These are phyloP conservation scores for Dactylellina haptotyla DNA, from an alignment of 2,329 filamentous ascomycete species.

Conservation along the genomic window DNA sequence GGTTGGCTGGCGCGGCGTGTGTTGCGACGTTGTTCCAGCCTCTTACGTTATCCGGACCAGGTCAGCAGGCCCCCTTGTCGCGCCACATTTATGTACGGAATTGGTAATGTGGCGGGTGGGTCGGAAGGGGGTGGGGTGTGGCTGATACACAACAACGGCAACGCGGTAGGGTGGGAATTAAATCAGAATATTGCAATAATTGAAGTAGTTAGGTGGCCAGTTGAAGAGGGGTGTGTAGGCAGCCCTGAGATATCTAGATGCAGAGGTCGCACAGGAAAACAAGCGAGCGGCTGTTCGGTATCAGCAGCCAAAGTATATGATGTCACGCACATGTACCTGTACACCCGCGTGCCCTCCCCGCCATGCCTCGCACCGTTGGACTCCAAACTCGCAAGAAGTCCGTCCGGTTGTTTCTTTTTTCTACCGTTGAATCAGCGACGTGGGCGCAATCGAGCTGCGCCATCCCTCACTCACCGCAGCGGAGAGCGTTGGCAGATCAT, in stretches of 20 bases:
- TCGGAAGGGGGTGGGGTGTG: background rate
- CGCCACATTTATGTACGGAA: too few species aligned
- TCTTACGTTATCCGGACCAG: slow-evolving; percentile 11
- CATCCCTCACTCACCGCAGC: background rate
- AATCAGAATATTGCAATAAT: too few species aligned
- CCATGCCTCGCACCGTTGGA: background rate
- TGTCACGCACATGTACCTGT: slow-evolving; percentile 3
- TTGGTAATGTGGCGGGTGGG: slow-evolving; percentile 4
- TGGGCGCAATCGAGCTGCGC: background rate
- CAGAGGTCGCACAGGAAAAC: background rate
- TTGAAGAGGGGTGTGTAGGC: too few species aligned
- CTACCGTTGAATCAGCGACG: background rate
- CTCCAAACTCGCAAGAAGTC: background rate
- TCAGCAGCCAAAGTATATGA: slow-evolving; percentile 20
- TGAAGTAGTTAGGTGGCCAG: too few species aligned
- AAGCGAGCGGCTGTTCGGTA: slow-evolving; percentile 35
- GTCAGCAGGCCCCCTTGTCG: slow-evolving; percentile 10
- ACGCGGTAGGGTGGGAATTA: background rate
- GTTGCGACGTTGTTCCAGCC: slow-evolving; percentile 5
- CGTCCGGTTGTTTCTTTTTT: background rate
- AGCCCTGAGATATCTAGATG: background rate
- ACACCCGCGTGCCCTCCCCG: background rate
- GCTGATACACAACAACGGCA: background rate
- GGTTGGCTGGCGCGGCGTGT: too few species aligned
- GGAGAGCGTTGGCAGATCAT: too few species aligned